Evolutionary conservation across 148 eudicot genomes (phyloP), one percentile per base, ranked within the genome.

Genomic region (Vaccinium darrowii): DNA sequence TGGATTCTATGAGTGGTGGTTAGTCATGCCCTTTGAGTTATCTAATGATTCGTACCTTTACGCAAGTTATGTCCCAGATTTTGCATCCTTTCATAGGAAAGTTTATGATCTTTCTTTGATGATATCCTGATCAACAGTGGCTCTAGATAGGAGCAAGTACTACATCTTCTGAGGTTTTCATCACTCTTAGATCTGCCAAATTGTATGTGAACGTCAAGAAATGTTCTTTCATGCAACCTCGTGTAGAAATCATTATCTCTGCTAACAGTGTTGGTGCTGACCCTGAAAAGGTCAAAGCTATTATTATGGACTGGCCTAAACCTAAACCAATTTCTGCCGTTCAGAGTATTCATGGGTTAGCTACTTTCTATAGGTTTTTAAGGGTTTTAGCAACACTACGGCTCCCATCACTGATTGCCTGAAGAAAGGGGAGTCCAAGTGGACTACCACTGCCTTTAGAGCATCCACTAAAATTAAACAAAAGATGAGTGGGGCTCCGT

Each of bases 391-490:
- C 21, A 13, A 3, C 15, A 57, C 15, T 57, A 63, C 6, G 69
- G 69, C 27, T 63, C 69, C 69, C 10, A 63, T n/a, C 9, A 63
- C 69, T 13, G 62, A 21, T 18, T 58, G 63, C 7, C 5, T 58
- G 63, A 58, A 58, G 63, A 58, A 58, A 58, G 63, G 63, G n/a
- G 72, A 65, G 72, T 65, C 23, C 72, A n/a, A 65, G 30, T 65
- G 72, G 30, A 65, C 72, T 21, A 23, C 72, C 12, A 13, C 12
- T 21, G 30, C 72, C n/a, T 8, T 23, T 7, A 65, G 7, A 21
- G 27, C 72, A 2, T 65, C 23, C 30, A 21, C 12, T 7, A 11
- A 65, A 2, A 7, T 65, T 23, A 18, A 23, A 16, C 33, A 65
- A 8, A n/a, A 23, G 30, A 65, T 65, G 8, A 65, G 8, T 65